Evolutionary conservation across 164 flowering plant genomes (phyloP).

Genomic region (Stephania japonica): DNA sequence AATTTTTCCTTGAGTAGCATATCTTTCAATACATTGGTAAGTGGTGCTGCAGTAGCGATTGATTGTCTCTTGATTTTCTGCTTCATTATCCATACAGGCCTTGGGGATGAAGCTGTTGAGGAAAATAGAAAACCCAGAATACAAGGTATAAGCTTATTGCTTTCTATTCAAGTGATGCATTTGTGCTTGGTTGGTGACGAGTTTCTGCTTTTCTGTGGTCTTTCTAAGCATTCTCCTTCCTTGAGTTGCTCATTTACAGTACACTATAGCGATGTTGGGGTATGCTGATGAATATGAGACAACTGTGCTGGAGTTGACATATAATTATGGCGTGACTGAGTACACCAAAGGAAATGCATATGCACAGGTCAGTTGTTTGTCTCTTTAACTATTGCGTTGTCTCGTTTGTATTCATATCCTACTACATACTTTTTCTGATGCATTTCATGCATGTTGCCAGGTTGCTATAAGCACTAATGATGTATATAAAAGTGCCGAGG

Average conservation of each 20-base stretch:
- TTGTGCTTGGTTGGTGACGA: background rate
- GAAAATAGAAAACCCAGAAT: constrained; percentile 62
- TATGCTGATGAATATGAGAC: constrained; percentile 79
- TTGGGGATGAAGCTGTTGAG: constrained; percentile 77
- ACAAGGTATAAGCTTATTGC: constrained; percentile 47
- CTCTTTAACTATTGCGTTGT: background rate
- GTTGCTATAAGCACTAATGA: constrained; percentile 90
- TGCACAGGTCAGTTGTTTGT: constrained; percentile 60
- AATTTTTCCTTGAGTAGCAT: background rate
- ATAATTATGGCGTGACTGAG: constrained; percentile 93
- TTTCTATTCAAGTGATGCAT: background rate
- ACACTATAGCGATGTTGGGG: constrained; percentile 84
- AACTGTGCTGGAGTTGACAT: constrained; percentile 84
- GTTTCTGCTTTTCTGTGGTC: background rate
- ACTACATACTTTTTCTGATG: constrained; percentile 1
- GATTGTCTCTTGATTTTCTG: background rate
- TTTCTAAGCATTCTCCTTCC: background rate
- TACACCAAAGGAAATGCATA: constrained; percentile 97
- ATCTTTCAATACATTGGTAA: background rate
- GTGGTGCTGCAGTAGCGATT: background rate
- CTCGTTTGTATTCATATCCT: background rate
- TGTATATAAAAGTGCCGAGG: constrained; percentile 89
- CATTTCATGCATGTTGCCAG: constrained; percentile 26
- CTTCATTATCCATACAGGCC: constrained; percentile 40
- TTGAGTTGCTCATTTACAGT: constrained; percentile 35